These are phyloP conservation scores for Picochlorum sp. DNA, from an alignment of 139 green algal species.

Conservation along the genomic window DNA sequence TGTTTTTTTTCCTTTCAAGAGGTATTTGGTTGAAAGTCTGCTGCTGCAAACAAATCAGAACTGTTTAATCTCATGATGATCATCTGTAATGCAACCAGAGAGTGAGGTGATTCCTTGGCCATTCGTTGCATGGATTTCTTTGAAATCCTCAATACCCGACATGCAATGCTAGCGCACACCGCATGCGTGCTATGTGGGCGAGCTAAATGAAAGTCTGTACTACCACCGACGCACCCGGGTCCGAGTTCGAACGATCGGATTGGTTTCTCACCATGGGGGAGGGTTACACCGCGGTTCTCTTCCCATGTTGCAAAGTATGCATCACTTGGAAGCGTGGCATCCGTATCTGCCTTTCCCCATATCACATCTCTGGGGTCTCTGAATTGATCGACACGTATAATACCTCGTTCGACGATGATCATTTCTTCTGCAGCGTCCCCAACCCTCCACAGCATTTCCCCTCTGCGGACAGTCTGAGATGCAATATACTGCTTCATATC, in stretches of 20 bases:
- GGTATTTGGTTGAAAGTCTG: conserved; percentile 4
- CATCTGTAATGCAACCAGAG: conserved; percentile 23
- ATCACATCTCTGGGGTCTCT: background rate
- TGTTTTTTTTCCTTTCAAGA: background rate
- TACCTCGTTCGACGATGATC: conserved; percentile 29
- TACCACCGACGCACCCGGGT: conserved; percentile 23
- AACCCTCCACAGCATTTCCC: conserved; percentile 24
- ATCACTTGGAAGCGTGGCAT: background rate
- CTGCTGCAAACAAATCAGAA: conserved; percentile 19
- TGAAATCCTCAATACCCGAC: conserved; percentile 13
- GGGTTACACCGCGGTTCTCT: background rate
- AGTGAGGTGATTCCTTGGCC: conserved; percentile 13
- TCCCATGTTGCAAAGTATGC: background rate
- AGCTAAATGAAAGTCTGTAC: conserved; percentile 22
- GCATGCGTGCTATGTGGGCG: conserved; percentile 11
- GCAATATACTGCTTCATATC: conserved; percentile 17
- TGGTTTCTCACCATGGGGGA: background rate
- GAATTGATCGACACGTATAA: conserved; percentile 17
- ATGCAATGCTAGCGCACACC: background rate
- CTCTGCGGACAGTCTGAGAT: background rate
- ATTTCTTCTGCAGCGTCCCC: conserved; percentile 14
- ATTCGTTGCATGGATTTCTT: conserved; percentile 13
- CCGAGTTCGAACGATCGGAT: conserved; percentile 21
- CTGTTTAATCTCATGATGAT: conserved; percentile 27
- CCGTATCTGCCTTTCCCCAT: background rate